Evolutionary conservation across 192 early-diverging fungal genomes (phyloP).

Genomic region (Coemansia sp.): DNA sequence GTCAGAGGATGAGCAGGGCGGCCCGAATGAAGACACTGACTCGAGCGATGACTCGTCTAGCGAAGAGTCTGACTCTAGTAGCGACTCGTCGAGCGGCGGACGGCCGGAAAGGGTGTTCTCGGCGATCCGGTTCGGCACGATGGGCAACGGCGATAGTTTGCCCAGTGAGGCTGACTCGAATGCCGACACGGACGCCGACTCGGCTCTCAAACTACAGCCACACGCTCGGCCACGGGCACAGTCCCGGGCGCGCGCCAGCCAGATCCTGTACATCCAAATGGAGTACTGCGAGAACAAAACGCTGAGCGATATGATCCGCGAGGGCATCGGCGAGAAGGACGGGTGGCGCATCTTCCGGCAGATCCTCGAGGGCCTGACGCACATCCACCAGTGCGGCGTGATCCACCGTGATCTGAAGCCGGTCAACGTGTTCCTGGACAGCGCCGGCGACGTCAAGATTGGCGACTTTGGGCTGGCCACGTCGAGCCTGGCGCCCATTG

Average conservation of each 20-base stretch:
- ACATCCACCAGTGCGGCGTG: slow-evolving; percentile 85
- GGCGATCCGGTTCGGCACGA: slow-evolving; percentile 45
- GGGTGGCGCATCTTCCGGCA: slow-evolving; percentile 85
- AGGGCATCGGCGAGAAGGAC: slow-evolving; percentile 74
- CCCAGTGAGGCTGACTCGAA: no score
- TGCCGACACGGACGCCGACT: not conserved
- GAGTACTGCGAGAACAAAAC: slow-evolving; percentile 98
- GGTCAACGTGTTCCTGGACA: slow-evolving; percentile 65
- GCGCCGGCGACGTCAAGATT: slow-evolving; percentile 63
- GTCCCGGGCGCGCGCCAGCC: not conserved
- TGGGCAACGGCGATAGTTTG: slow-evolving; percentile 19
- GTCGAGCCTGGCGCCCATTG: slow-evolving; percentile 42
- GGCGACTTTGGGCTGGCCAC: slow-evolving; percentile 96
- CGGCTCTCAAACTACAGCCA: no score
- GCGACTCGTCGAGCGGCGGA: slow-evolving; percentile 3
- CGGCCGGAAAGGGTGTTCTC: slow-evolving; percentile 34
- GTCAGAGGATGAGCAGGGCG: slow-evolving; percentile 15
- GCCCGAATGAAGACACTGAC: not conserved
- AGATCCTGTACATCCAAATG: slow-evolving; percentile 94
- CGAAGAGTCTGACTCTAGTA: no score
- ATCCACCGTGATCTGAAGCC: slow-evolving; percentile 75
- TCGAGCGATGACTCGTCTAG: not conserved
- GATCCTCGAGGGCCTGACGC: slow-evolving; percentile 84
- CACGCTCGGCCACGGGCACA: not conserved
- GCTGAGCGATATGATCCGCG: slow-evolving; percentile 76